These are phyloP conservation scores for Ajuga reptans DNA, from an alignment of 305 asterid species.

Conservation along the genomic window DNA sequence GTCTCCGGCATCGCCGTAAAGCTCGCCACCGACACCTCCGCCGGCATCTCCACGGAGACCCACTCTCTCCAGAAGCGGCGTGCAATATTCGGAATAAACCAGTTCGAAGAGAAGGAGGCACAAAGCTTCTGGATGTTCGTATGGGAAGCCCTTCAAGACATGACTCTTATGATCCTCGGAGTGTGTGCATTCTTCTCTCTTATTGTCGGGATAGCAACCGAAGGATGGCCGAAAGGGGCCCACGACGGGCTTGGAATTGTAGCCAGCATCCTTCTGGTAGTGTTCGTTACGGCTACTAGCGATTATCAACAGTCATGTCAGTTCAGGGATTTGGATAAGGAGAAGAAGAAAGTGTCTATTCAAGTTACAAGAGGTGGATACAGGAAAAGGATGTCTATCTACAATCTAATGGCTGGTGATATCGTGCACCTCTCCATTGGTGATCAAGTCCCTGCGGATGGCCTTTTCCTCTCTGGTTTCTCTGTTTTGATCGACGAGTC, in stretches of 20 bases:
- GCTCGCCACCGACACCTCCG: constrained; percentile 42
- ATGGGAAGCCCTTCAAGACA: constrained; percentile 87
- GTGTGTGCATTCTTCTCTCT: constrained; percentile 72
- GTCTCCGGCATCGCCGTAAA: constrained; percentile 45
- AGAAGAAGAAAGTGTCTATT: constrained; percentile 71
- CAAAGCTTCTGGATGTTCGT: constrained; percentile 72
- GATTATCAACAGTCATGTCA: constrained; percentile 84
- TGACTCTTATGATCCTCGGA: constrained; percentile 88
- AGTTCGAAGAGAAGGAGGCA: constrained; percentile 45
- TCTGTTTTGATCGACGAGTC: constrained; percentile 76
- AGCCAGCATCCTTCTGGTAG: constrained; percentile 75
- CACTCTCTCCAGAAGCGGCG: constrained; percentile 43
- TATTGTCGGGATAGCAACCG: constrained; percentile 69
- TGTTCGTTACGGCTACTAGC: constrained; percentile 79
- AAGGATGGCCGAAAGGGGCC: constrained; percentile 93
- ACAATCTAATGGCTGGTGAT: constrained; percentile 66
- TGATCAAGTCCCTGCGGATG: constrained; percentile 93
- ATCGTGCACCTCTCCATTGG: constrained; percentile 82
- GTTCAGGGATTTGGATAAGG: constrained; percentile 77
- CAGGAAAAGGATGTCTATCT: constrained; percentile 66
- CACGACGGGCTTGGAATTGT: constrained; percentile 89
- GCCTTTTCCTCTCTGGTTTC: constrained; percentile 74
- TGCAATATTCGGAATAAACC: constrained; percentile 49
- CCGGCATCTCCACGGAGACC: constrained; percentile 44
- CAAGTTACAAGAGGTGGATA: constrained; percentile 75